Evolutionary conservation across 2,329 filamentous ascomycete species (phyloP).

Genomic region (Xylariales sp.): DNA sequence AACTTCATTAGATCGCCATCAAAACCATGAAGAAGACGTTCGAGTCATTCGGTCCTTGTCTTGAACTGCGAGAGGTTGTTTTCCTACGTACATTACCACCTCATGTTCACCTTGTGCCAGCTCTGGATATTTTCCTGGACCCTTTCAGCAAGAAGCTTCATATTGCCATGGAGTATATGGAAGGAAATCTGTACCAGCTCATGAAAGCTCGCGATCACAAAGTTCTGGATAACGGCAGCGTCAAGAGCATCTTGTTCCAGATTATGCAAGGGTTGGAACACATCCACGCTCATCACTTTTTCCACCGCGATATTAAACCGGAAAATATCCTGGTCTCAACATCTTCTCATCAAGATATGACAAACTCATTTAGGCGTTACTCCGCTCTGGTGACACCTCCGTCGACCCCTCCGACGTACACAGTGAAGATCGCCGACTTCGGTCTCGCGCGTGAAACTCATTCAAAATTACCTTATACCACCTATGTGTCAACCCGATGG

Average conservation of each 20-base stretch:
- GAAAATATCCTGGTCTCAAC: conserved; percentile 98
- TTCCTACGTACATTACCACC: conserved; percentile 85
- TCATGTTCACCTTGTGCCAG: conserved; percentile 92
- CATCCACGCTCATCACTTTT: conserved; percentile 95
- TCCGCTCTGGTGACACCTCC: conserved; percentile 91
- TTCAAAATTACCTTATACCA: conserved; percentile 94
- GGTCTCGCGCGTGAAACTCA: conserved; percentile 96
- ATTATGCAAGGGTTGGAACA: conserved; percentile 95
- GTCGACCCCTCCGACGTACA: conserved; percentile 88
- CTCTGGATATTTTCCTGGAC: conserved; percentile 96
- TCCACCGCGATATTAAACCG: conserved; percentile 98
- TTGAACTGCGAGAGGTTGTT: conserved; percentile 94
- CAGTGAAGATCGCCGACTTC: conserved; percentile 98
- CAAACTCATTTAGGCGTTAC: conserved; percentile 86
- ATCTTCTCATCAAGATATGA: conserved; percentile 75
- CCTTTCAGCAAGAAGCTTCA: conserved; percentile 94
- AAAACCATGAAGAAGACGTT: conserved; percentile 99
- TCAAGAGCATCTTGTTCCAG: conserved; percentile 97
- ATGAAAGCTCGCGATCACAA: conserved; percentile 99
- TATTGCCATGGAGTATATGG: conserved; percentile 99
- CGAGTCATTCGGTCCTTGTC: conserved; percentile 82
- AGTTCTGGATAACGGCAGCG: conserved; percentile 79
- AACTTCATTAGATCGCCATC: conserved; percentile 75
- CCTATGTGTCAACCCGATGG: conserved; percentile 97
- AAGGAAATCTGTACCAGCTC: conserved; percentile 95